Conservation (phyloP, 805 yeast genomes). For the Hermanozyma aechmeae region DNA sequence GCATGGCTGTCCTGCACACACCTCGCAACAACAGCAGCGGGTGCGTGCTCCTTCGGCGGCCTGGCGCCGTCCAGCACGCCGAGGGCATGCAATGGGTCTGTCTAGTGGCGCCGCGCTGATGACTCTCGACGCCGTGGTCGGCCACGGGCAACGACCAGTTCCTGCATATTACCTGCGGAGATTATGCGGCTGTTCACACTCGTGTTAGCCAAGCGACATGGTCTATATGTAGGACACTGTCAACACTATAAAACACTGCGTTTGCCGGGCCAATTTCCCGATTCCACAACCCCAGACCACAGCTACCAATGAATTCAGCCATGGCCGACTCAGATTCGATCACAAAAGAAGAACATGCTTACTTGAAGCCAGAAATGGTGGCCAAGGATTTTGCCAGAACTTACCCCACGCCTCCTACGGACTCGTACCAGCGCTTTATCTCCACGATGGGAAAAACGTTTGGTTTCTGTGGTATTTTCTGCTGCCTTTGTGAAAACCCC, state of each 20-base stretch:
- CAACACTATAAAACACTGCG: background rate
- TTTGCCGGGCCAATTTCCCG: background rate
- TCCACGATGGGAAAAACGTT: slow-evolving; percentile 33
- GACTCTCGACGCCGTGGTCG: too few relatives aligned
- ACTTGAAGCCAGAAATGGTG: slow-evolving; percentile 30
- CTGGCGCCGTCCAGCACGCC: too few relatives aligned
- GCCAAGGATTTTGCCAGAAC: slow-evolving; percentile 30
- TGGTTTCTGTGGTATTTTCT: slow-evolving; percentile 47
- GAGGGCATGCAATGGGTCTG: too few relatives aligned
- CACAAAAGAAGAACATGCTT: slow-evolving; percentile 1
- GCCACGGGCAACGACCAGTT: too few relatives aligned
- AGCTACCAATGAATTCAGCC: too few relatives aligned
- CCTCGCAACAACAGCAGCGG: too few relatives aligned
- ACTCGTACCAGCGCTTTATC: slow-evolving; percentile 33
- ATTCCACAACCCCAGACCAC: background rate
- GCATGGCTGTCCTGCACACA: too few relatives aligned
- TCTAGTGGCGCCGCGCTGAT: too few relatives aligned
- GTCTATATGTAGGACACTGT: background rate
- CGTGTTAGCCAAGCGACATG: too few relatives aligned
- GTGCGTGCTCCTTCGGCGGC: too few relatives aligned
- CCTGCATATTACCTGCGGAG: too few relatives aligned
- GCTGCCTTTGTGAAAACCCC: slow-evolving; percentile 53
- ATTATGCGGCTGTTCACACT: too few relatives aligned
- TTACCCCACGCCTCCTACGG: slow-evolving; percentile 31
- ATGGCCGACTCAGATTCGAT: background rate